Conservation (phyloP, 345 rosid species). For the Salix udensis region DNA sequence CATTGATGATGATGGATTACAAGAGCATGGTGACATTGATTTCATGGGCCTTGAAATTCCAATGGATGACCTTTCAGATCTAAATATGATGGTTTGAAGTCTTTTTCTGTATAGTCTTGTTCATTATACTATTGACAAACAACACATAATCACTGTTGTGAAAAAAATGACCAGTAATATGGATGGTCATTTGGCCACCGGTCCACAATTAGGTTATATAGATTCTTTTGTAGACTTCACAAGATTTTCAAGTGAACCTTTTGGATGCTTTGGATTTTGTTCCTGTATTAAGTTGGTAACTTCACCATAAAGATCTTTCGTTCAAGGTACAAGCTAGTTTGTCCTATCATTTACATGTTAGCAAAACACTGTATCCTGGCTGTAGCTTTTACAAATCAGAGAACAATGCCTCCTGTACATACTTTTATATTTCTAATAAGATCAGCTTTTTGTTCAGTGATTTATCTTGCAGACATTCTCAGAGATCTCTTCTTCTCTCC, state of each 20-base stretch:
- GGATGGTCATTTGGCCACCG: conserved; percentile 45
- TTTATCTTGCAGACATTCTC: conserved; percentile 10
- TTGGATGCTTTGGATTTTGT: conserved; percentile 41
- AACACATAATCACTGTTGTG: conserved; percentile 40
- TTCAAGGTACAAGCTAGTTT: conserved; percentile 44
- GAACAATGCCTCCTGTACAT: conserved; percentile 74
- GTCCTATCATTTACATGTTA: conserved; percentile 43
- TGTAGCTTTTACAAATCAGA: conserved; percentile 56
- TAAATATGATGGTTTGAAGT: conserved; percentile 93
- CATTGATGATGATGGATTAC: conserved; percentile 88
- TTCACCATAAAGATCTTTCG: conserved; percentile 56
- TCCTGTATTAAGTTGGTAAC: conserved; percentile 52
- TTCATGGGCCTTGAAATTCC: conserved; percentile 97
- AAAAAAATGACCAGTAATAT: conserved; percentile 52
- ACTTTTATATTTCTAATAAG: conserved; percentile 63
- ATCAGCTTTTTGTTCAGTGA: conserved; percentile 39
- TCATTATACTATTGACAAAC: conserved; percentile 71
- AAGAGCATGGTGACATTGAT: conserved; percentile 76
- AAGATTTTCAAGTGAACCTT: conserved; percentile 51
- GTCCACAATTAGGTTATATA: conserved; percentile 59
- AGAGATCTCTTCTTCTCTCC: background rate
- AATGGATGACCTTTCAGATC: conserved; percentile 96
- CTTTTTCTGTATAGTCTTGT: conserved; percentile 69
- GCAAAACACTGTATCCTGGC: conserved; percentile 48
- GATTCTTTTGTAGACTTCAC: conserved; percentile 62